These are phyloP conservation scores for Apodospora peruviana DNA, from an alignment of 495 filamentous ascomycete species.

Conservation along the genomic window DNA sequence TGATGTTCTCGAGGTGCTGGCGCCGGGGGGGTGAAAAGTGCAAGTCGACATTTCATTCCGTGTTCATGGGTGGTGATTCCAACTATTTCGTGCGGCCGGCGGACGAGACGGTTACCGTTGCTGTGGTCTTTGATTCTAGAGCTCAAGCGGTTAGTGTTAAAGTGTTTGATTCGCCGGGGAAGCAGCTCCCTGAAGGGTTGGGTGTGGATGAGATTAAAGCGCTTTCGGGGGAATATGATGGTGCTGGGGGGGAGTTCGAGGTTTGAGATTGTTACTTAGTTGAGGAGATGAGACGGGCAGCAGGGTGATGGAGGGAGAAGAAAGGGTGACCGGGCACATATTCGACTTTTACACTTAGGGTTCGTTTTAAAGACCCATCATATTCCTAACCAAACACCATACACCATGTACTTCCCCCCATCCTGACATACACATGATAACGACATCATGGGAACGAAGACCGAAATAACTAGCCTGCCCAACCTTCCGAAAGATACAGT, in stretches of 20 bases:
- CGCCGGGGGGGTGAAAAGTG: constrained; percentile 37
- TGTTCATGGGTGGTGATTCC: constrained; percentile 50
- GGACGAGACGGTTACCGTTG: constrained; percentile 47
- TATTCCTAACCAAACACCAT: too few species aligned
- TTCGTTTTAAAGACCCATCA: too few species aligned
- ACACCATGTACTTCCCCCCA: too few species aligned
- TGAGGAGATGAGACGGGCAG: too few species aligned
- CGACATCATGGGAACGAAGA: too few species aligned
- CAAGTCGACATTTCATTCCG: constrained; percentile 59
- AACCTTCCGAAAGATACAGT: too few species aligned
- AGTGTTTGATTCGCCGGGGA: not conserved
- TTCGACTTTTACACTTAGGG: too few species aligned
- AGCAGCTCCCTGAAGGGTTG: not conserved
- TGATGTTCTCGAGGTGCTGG: constrained; percentile 64
- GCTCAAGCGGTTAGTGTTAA: not conserved
- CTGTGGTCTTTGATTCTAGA: constrained; percentile 48
- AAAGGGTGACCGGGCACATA: too few species aligned
- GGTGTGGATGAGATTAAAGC: not conserved
- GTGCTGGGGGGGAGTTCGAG: not conserved
- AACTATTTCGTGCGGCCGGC: constrained; percentile 62
- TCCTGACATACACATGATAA: too few species aligned
- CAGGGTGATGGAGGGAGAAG: too few species aligned
- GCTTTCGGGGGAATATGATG: not conserved
- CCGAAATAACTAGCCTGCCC: too few species aligned
- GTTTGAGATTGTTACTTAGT: too few species aligned